Percentiles rank a stretch among this genome's conserved stretches.
phyloP scores from a whole-genome alignment of 805 yeast genomes.

The Blastobotrys americana region DNA sequence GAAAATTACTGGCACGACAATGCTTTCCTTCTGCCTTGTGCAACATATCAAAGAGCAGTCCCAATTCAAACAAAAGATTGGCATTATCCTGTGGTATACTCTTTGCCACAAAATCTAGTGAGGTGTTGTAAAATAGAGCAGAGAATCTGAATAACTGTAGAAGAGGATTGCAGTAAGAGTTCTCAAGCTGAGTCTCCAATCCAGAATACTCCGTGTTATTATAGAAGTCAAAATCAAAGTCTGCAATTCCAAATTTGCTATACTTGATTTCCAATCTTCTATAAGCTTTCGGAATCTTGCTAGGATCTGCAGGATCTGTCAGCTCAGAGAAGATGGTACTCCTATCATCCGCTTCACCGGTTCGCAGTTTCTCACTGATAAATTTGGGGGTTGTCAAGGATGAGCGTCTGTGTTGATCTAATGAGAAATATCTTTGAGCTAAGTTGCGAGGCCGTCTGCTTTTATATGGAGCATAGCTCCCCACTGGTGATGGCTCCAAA shows the following conservation, averaged over 20 bases:
- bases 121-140: conserved; percentile 57
- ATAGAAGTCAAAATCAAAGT: conserved; percentile 83
- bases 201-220: conserved; percentile 73
- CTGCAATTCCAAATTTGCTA: conserved; percentile 86
- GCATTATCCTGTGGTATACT: conserved; percentile 44
- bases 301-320: conserved; percentile 20
- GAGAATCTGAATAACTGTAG: conserved; percentile 74
- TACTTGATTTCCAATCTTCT: conserved; percentile 68
- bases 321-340: conserved; percentile 20
- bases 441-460: conserved; percentile 50
- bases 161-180: conserved; percentile 68
- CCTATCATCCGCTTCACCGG: conserved; percentile 25
- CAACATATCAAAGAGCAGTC: conserved; percentile 88
- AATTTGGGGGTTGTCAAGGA: conserved; percentile 40
- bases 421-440: conserved; percentile 23
- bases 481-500: conserved; percentile 33
- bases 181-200: conserved; percentile 78
- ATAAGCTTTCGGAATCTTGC: conserved; percentile 65
- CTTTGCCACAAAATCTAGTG: conserved; percentile 37
- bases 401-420: conserved; percentile 24
- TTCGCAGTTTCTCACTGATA: conserved; percentile 47
- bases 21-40: conserved; percentile 69
- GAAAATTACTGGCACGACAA: conserved; percentile 78
- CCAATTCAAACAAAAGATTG: conserved; percentile 68
- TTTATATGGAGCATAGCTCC: conserved; percentile 44